These are phyloP conservation scores for Colletotrichum coccodes DNA, from an alignment of 2,329 filamentous ascomycete genomes.

Conservation along the genomic window DNA sequence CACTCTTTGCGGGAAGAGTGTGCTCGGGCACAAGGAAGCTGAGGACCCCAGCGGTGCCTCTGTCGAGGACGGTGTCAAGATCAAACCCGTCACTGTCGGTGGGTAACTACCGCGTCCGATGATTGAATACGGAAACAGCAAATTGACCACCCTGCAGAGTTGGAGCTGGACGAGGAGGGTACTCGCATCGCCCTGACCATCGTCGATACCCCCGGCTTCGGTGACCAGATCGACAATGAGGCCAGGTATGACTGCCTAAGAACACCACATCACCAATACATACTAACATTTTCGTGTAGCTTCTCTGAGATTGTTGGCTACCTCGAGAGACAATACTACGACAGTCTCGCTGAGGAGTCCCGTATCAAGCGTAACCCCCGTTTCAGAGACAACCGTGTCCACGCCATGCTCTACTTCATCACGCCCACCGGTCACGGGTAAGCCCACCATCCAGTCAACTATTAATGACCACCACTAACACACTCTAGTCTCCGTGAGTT, in stretches of 20 bases:
- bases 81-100: constrained; percentile 99
- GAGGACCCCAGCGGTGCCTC: constrained; percentile 91
- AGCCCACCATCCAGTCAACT: constrained; percentile 39
- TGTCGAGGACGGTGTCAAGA: constrained; percentile 96
- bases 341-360: constrained; percentile 98
- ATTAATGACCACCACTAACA: constrained; percentile 4
- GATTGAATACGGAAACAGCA: not conserved
- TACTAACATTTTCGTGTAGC: constrained; percentile 57
- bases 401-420: constrained; percentile 99
- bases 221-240: constrained; percentile 99
- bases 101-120: constrained; percentile 38
- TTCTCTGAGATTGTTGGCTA: constrained; percentile 98
- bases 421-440: constrained; percentile 96
- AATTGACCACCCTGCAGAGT: constrained; percentile 65
- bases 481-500: constrained; percentile 87
- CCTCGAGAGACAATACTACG: constrained; percentile 98
- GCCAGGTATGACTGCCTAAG: constrained; percentile 72
- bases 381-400: constrained; percentile 98
- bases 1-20: constrained; percentile 95
- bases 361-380: constrained; percentile 99
- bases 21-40: constrained; percentile 89
- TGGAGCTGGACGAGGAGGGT: constrained; percentile 97
- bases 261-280: not conserved
- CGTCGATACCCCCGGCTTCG: constrained; percentile 97
- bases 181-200: constrained; percentile 98